Conservation (phyloP, 257 asterid species). For the Primulina eburnea region DNA sequence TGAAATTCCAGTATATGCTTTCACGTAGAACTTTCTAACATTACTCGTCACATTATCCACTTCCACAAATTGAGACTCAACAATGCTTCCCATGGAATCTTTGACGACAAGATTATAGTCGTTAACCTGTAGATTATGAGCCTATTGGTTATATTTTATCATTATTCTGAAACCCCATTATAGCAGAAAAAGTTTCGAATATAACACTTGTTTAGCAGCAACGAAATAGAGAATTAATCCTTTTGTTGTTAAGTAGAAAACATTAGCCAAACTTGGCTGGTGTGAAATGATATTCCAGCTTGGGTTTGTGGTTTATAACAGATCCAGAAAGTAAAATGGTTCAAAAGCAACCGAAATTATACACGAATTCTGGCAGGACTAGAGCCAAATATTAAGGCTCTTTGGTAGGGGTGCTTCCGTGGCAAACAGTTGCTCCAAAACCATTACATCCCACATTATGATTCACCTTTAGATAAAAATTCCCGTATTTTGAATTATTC, state of each 20-base stretch:
- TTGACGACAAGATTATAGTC: slow-evolving; percentile 53
- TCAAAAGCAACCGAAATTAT: background rate
- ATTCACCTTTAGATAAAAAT: no score
- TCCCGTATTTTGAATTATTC: no score
- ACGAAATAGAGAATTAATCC: background rate
- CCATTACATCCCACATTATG: no score
- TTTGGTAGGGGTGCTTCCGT: no score
- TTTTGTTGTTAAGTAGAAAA: background rate
- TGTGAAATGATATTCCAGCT: background rate
- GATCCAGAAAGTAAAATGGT: background rate
- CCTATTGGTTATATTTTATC: background rate
- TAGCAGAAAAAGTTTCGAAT: background rate
- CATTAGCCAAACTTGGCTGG: background rate
- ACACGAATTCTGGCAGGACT: background rate
- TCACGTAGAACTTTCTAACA: slow-evolving; percentile 56
- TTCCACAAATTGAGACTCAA: slow-evolving; percentile 58
- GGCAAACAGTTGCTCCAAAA: no score
- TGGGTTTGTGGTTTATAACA: background rate
- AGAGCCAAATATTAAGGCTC: background rate
- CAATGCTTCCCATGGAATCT: slow-evolving; percentile 52
- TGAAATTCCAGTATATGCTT: slow-evolving; percentile 69
- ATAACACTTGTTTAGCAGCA: no score
- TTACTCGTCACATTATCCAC: slow-evolving; percentile 54
- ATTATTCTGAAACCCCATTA: slow-evolving; percentile 3
- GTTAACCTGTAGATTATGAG: slow-evolving; percentile 51